Conservation (phyloP, 345 rosid species). For the Garcia nutans region DNA sequence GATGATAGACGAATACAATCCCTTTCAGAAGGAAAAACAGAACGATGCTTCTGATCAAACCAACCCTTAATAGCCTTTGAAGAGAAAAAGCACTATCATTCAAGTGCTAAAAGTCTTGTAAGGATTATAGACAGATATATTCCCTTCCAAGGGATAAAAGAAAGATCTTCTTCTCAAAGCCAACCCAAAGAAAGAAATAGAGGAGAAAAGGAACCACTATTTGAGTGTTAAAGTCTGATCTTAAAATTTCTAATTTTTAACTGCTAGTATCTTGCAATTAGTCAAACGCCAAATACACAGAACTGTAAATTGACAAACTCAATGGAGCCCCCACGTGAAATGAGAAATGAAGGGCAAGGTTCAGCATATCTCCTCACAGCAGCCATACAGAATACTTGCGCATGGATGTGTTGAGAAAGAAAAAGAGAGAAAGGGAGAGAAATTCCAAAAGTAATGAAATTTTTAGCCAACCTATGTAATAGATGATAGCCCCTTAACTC, state of each 20-base stretch:
- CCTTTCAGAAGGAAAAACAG: constrained; percentile 11
- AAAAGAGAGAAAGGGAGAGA: background rate
- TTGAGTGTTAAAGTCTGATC: background rate
- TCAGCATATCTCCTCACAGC: constrained; percentile 8
- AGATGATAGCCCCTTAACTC: background rate
- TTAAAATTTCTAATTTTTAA: background rate
- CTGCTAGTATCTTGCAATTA: constrained; percentile 2
- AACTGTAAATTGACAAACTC: background rate
- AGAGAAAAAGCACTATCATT: constrained; percentile 14
- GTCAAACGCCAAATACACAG: background rate
- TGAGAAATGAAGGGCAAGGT: constrained; percentile 2
- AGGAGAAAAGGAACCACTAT: background rate
- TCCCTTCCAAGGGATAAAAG: background rate
- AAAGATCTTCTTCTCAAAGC: background rate
- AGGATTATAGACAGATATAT: background rate
- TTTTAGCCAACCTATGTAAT: background rate
- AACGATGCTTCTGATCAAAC: constrained; percentile 16
- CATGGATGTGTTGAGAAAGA: background rate
- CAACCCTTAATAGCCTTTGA: constrained; percentile 15
- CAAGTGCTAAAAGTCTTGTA: constrained; percentile 15
- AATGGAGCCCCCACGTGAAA: constrained; percentile 10
- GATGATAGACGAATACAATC: constrained; percentile 19
- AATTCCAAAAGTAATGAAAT: constrained; percentile 5
- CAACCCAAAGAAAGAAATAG: background rate
- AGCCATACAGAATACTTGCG: background rate